Evolutionary conservation across 2,329 filamentous ascomycete genomes (phyloP), one percentile per base, ranked within the genome.

Genomic region (Madurella mycetomatis): DNA sequence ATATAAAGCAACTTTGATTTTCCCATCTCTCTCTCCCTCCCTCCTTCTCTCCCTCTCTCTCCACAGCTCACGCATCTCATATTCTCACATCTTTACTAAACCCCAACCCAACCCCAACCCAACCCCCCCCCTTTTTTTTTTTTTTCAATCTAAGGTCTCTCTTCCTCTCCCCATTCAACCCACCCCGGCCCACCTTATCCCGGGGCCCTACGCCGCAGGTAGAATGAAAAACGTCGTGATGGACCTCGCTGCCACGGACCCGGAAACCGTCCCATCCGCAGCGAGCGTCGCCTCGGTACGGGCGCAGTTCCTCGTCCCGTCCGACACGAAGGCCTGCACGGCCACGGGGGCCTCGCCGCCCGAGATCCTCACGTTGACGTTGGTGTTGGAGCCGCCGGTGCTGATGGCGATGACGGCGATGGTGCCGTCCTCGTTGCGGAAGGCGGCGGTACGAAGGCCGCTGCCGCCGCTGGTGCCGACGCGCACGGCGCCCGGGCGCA

Each of bases 391-490:
- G 12, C 44, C 54, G 9, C 57, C 58, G 8, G 62, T 63, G 59
- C 68, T 68, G 49, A 72, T 72, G 17, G 70, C 65, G 7, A 73
- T 66, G 3, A 73, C 65, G 4, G 69, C 71, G 7, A 73, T 50
- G 4, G 67, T 69, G 3, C 71, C 70, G 45, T 74, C 71, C 9
- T 64, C 51, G 49, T 74, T 73, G 54, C 55, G 54, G 51, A 73
- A 72, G 1, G 71, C 70, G 2, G 69, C 67, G 47, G 63, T 67
- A 56, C 65, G 66, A 40, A 70, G 59, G 32, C 66, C 65, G 2
- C 60, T 55, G 5, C 53, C 63, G 2, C 66, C 68, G 5, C 63
- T 59, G 4, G 64, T 64, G 13, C 59, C 65, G 16, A 73, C 58
- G 37, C 70, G 62, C 7, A 67, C 50, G 15, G 71, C 70, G 0